Evolutionary conservation across 495 filamentous ascomycete species (phyloP), one percentile per base, ranked within the genome.

Genomic region (Margaritispora aquatica): DNA sequence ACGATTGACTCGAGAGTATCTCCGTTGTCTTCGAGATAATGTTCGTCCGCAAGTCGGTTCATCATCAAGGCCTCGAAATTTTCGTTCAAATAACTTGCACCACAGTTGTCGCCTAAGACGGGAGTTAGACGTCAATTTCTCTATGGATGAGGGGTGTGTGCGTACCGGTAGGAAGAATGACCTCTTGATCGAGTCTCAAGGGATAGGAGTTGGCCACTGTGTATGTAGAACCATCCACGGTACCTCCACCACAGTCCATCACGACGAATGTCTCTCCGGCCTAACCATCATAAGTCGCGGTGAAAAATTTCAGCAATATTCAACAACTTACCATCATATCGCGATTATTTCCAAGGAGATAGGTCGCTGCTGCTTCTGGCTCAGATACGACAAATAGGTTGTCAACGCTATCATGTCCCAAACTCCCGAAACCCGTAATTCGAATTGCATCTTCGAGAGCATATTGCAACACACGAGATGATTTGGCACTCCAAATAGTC

Each of bases 171-270:
- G 58, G 51, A 17, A 24, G 34, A 55, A 48, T 26, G 51, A 60
- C 41, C 36, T 62, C 58, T 24, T 38, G 20, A 24, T 51, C 55
- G 26, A 69, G 59, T 23, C 64, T 64, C 54, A 74, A 57, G 0
- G 70, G 71, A 3, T 62, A 56, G 7, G 64, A 50, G 11, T 70
- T 70, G n/a, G 77, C 77, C 55, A 87, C 77, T 57, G 78, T 75
- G 70, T 84, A 75, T 0, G 72, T 71, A 7, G 73, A 66, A 49
- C 80, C 59, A 63, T 80, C 82, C 22, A 83, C 79, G 5, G 82
- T 85, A 13, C 81, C 82, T 27, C 81, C 82, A 3, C 82, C 82
- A 63, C 63, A 65, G 51, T 72, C 68, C 54, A 71, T 55, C 21
- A 84, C 75, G 29, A 82, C 70, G 57, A 82, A 73, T 15, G 59